These are phyloP conservation scores for Pelargonium fulgidum DNA, from an alignment of 441 rosid species.

Conservation along the genomic window DNA sequence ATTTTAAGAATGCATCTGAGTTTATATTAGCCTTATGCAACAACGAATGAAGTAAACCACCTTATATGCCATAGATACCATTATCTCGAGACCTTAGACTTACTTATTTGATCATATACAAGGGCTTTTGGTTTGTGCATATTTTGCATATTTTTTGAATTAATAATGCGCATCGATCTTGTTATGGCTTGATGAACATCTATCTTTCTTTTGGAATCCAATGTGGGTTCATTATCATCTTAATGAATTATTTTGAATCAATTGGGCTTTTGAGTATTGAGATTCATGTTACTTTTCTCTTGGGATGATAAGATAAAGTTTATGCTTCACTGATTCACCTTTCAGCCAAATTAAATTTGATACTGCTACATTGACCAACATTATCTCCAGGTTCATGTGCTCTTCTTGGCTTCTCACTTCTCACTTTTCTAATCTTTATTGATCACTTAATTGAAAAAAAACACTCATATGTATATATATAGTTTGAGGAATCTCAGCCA, in stretches of 20 bases:
- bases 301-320: conserved; percentile 43
- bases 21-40: too few relatives aligned
- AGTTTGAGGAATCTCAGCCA: too few relatives aligned
- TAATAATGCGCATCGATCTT: neutral
- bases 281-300: conserved; percentile 47
- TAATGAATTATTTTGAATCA: conserved; percentile 28
- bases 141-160: too few relatives aligned
- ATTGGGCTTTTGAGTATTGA: conserved; percentile 31
- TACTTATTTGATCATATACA: neutral
- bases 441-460: neutral
- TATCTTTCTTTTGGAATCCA: conserved; percentile 34
- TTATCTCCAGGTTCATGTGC: conserved; percentile 1
- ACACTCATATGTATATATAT: too few relatives aligned
- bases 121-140: conserved; percentile 9
- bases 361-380: neutral
- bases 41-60: too few relatives aligned
- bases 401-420: neutral
- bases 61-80: too few relatives aligned
- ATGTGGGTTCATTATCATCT: conserved; percentile 28
- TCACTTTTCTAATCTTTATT: neutral
- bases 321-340: conserved; percentile 40
- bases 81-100: too few relatives aligned
- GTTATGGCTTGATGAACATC: neutral
- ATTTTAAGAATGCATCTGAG: too few relatives aligned
- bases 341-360: conserved; percentile 21